Conservation (phyloP, 306 rosid genomes). For the Dalbergia oliveri region DNA sequence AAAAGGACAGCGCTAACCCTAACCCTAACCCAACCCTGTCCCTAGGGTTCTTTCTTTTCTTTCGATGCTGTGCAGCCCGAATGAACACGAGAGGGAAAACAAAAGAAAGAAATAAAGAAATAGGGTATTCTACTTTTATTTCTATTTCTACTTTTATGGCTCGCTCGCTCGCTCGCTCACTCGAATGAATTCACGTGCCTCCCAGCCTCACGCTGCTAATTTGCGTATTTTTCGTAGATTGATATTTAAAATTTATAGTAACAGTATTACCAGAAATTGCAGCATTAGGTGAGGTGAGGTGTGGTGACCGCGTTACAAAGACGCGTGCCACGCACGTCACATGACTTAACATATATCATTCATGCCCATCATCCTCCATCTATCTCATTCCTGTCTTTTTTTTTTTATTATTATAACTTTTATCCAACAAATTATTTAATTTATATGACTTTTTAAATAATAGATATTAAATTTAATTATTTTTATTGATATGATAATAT, state of each 20-base stretch:
- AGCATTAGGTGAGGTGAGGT: background rate
- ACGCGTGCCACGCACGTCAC: slow-evolving; percentile 1
- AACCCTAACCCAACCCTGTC: background rate
- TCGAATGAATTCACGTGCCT: background rate
- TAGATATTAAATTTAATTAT: too few species aligned
- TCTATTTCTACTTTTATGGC: background rate
- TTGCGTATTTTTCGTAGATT: background rate
- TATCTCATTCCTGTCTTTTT: too few species aligned
- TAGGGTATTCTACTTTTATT: background rate
- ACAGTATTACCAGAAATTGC: too few species aligned
- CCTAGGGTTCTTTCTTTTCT: background rate
- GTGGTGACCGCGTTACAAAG: background rate
- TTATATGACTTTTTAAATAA: too few species aligned
- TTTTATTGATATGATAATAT: too few species aligned
- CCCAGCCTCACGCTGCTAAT: background rate
- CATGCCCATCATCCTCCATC: too few species aligned
- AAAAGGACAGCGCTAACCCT: background rate
- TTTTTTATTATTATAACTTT: too few species aligned
- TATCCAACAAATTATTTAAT: too few species aligned
- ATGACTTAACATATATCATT: background rate
- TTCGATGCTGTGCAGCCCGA: background rate
- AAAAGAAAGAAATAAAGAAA: background rate
- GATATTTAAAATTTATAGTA: too few species aligned
- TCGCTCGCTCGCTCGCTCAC: background rate
- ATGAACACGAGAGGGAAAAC: background rate